Base-by-base conservation (phyloP, 2,329 filamentous ascomycete species). In the Remersonia thermophila region DNA sequence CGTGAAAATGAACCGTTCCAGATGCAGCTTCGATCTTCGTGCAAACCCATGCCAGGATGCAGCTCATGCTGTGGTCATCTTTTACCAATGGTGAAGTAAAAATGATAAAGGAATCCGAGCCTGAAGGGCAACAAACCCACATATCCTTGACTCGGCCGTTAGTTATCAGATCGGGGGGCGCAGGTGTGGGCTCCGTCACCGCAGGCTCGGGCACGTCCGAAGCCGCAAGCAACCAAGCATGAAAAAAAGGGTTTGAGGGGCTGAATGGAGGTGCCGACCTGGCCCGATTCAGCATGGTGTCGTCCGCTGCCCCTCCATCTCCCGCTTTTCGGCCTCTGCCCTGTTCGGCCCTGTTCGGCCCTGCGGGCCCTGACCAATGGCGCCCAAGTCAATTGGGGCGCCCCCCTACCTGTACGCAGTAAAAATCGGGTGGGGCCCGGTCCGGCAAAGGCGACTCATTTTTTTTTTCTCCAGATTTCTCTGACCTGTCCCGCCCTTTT, bases 391-490 rank as follows among this genome's bases (percentile, higher is more conserved):
- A 47, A 47, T 40, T 30, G 34, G 31, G 23, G 30, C 17, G 28
- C 4, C 25, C 20, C 20, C 20, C 9, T 9, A 9, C 5, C 20
- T 23, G 20, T 9, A 23, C 5, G 20, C 5, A 23, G n/a, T n/a
- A 41, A 43, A 44, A 47, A 44, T 39, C 39, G 40, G 37, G 43
- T 42, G 39, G 39, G 25, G 38, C 33, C 38, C 33, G 30, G 41
- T 40, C 30, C 37, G 40, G 42, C 39, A 36, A 44, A 36, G 32
- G 39, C 32, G 20, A 9, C 20, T 23, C 20, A 23, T 23, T 23
- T 23, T 23, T 23, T 23, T 23, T 23, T 9, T 23, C 5, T 5
- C 20, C 23, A 31, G 27, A 43, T 47, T 49, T 44, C 45, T 42
- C 30, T 39, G 29, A 29, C 34, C 37, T 34, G 20, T 9, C 20